A percentile compares a stretch with the other conserved stretches of the same genome.
Conservation (phyloP, 1,284 basidiomycete genomes). For the Heliocybe sulcata region DNA sequence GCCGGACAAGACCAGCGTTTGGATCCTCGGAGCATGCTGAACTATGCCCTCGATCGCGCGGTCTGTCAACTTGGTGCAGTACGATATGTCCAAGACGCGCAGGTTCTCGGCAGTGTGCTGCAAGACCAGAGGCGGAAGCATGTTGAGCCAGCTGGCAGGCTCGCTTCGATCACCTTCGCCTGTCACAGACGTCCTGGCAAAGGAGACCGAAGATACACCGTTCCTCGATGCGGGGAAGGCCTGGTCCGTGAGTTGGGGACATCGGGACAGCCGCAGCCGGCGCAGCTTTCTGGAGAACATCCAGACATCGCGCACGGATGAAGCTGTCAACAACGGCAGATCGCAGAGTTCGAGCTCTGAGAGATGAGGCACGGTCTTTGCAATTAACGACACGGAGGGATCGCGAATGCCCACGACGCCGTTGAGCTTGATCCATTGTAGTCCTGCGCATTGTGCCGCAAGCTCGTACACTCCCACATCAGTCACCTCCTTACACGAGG, state of each 20-base stretch:
- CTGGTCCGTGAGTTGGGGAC: slow-evolving; percentile 65
- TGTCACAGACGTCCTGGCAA: slow-evolving; percentile 13
- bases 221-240: slow-evolving; percentile 62
- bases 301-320: slow-evolving; percentile 78
- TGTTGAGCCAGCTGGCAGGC: slow-evolving; percentile 50
- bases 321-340: slow-evolving; percentile 66
- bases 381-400: slow-evolving; percentile 65
- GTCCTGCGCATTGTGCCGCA: slow-evolving; percentile 54
- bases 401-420: slow-evolving; percentile 69
- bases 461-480: slow-evolving; percentile 71
- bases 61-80: slow-evolving; percentile 71
- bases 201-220: slow-evolving; percentile 5
- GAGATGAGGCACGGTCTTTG: slow-evolving; percentile 69
- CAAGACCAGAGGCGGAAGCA: slow-evolving; percentile 51
- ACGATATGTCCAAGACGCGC: slow-evolving; percentile 71
- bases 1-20: slow-evolving; percentile 76
- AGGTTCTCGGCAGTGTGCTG: slow-evolving; percentile 63
- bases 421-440: slow-evolving; percentile 72
- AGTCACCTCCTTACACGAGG: slow-evolving; percentile 70
- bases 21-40: slow-evolving; percentile 72
- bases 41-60: slow-evolving; percentile 75
- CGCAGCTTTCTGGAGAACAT: slow-evolving; percentile 70
- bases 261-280: slow-evolving; percentile 68
- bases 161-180: slow-evolving; percentile 29
- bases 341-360: slow-evolving; percentile 79